Evolutionary conservation across 495 filamentous ascomycete species (phyloP).

Genomic region (Neurospora africana): DNA sequence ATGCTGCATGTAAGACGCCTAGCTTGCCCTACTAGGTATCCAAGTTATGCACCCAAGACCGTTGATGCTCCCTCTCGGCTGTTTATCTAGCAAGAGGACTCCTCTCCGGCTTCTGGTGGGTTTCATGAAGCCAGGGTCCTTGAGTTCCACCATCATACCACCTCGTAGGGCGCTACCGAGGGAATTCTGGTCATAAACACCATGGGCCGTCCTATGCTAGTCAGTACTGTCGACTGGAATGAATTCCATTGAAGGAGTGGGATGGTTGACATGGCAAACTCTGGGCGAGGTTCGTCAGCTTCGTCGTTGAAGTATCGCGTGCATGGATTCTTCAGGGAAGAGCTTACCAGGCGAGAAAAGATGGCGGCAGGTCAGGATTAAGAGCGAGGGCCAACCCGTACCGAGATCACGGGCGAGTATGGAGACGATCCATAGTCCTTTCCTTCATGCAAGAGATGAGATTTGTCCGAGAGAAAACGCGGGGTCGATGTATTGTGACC

Average conservation of each 20-base stretch:
- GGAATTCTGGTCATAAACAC: background rate
- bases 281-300: background rate
- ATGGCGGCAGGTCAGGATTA: background rate
- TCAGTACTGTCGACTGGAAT: background rate
- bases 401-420: background rate
- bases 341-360: background rate
- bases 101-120: background rate
- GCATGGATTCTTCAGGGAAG: background rate
- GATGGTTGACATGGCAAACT: background rate
- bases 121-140: background rate
- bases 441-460: background rate
- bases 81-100: background rate
- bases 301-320: background rate
- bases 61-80: background rate
- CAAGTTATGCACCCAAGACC: background rate
- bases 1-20: background rate
- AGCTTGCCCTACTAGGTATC: background rate
- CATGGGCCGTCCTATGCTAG: background rate
- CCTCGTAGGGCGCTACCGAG: background rate
- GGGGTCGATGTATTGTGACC: background rate
- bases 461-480: background rate
- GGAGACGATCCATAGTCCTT: background rate
- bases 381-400: background rate
- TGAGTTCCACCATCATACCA: background rate
- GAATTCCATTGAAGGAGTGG: background rate